Base-by-base conservation (phyloP, 2,329 filamentous ascomycete genomes). In the Fusarium odoratissimum region DNA sequence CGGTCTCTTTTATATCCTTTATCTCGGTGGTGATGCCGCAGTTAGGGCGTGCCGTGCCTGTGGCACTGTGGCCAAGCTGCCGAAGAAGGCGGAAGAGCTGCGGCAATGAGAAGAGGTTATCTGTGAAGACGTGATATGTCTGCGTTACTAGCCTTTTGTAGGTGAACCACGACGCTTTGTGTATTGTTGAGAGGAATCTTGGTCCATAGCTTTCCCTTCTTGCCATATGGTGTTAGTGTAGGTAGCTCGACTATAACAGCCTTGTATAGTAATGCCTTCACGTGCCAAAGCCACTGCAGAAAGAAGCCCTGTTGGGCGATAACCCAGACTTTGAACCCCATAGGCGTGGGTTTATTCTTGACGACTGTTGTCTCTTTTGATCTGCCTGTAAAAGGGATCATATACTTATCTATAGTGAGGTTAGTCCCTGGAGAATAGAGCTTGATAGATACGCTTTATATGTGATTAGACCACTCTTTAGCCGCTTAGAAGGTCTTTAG, bases 111-210 rank as follows among this genome's bases (percentile, higher is more conserved):
- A 73, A 72, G 25, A 74, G 67, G 60, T 69, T 74, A 62, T 74
- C 54, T 28, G 64, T n/a, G 25, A 73, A 69, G 64, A 72, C 60
- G 51, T 73, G 60, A 48, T 73, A 63, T 46, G 17, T 73, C 25
- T 31, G 41, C 10, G 41, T 35, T 38, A 35, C 44, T 28, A 75
- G 71, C 40, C 13, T 13, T 42, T 66, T 59, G 25, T 64, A 74
- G 64, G 58, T 59, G 33, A 69, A 72, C 12, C 55, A 75, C 63
- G 33, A 73, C 64, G 51, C 38, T 55, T 40, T 73, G 60, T 31
- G 23, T 58, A 46, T 38, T 46, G 31, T 40, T 56, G 3, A 56
- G 38, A 19, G 52, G 12, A 3, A 55, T n/a, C 28, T 30, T 21
- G 13, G 52, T 55, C 38, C 2, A 14, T 33, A 42, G 38, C 52